phyloP scores from a whole-genome alignment of 2,329 filamentous ascomycete genomes.

The Huntiella bhutanensis region DNA sequence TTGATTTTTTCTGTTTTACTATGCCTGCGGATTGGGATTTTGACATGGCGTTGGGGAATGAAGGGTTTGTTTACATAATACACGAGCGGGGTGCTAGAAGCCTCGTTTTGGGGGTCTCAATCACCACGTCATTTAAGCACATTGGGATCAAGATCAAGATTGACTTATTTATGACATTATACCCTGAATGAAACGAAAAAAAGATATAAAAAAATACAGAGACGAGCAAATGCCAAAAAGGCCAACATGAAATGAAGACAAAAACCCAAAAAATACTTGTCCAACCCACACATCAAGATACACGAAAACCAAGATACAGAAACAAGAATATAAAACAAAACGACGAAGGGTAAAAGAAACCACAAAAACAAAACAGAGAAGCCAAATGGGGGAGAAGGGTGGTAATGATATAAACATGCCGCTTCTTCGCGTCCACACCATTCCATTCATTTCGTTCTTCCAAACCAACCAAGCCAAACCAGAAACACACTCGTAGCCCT shows the following conservation, averaged over 20 bases:
- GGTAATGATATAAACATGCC: background rate
- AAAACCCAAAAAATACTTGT: conserved; percentile 3
- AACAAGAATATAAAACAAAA: conserved; percentile 4
- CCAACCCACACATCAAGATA: background rate
- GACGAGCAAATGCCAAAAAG: conserved; percentile 6
- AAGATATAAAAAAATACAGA: background rate
- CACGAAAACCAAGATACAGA: background rate
- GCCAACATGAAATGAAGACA: background rate
- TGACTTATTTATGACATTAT: background rate
- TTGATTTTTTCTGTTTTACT: too few species aligned
- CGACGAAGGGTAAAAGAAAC: background rate
- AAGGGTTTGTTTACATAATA: too few species aligned
- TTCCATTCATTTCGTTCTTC: background rate
- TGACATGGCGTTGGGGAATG: too few species aligned
- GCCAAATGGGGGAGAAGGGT: background rate
- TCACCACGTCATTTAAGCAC: background rate
- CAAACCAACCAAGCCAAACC: background rate
- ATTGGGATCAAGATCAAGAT: background rate
- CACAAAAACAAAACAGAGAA: conserved; percentile 1
- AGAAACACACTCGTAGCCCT: background rate
- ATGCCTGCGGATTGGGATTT: too few species aligned
- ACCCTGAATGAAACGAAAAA: background rate
- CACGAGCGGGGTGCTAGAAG: too few species aligned
- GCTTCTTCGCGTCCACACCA: background rate
- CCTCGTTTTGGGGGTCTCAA: too few species aligned